Evolutionary conservation across 129 eudicot genomes (phyloP), one percentile per base, ranked within the genome.

Genomic region (Helichrysum umbraculigerum): DNA sequence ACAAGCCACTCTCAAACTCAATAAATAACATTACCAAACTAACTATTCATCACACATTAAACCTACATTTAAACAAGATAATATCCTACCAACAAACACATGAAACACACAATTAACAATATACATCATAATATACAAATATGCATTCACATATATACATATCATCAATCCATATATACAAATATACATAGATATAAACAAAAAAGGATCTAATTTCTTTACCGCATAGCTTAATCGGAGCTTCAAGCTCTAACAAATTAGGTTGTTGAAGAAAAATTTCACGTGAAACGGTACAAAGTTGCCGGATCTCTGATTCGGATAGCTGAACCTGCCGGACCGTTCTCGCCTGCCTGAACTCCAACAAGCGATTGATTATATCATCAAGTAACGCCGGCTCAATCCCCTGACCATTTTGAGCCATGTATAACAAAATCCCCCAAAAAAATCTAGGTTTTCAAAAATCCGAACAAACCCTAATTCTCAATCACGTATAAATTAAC

Each of bases 171-270:
- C 12, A 59, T 12, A 2, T 17, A 64, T 6, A 32, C 20, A 7
- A n/a, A 17, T 29, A 32, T 29, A 64, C 19, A 32, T 14, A 17
- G 3, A 75, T 25, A 65, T 75, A 39, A 34, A 47, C 32, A 71
- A 25, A 57, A 52, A 60, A 14, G 30, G 9, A 8, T 60, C 21
- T 8, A 32, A 28, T 5, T 50, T 6, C 22, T 35, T 54, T 90
- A 90, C 96, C 96, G 71, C 96, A 90, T 85, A 90, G 89, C 91
- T 90, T 90, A 76, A 90, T 90, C 29, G 96, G 96, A 33, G 96
- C 96, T 82, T 88, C 93, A 33, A 90, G 92, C 83, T 90, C 96
- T 64, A 90, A 76, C 7, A 90, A 86, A 86, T 86, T 88, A 56
- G 96, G 96, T 67, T 90, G 96, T 44, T 80, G 85, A 10, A 90